Evolutionary conservation across 2,329 filamentous ascomycete genomes (phyloP).

Genomic region (Stenocarpella maydis): DNA sequence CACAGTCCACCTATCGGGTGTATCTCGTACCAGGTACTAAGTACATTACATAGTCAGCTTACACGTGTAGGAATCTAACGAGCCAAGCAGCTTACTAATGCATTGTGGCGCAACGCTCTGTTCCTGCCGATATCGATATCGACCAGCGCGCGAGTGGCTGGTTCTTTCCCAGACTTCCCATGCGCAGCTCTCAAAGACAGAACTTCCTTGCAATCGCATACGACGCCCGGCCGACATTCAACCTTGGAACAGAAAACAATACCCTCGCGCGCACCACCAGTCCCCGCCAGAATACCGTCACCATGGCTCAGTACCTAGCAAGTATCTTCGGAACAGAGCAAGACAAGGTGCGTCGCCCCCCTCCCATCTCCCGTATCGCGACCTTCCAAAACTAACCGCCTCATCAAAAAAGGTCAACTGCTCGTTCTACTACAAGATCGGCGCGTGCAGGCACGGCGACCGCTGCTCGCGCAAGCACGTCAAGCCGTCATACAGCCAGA

Average conservation of each 20-base stretch:
- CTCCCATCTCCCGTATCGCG: not conserved
- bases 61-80: too few relatives aligned
- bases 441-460: conserved; percentile 97
- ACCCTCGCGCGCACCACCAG: conserved; percentile 11
- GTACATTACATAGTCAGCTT: too few relatives aligned
- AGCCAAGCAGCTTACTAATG: conserved; percentile 22
- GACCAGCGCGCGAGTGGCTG: conserved; percentile 1
- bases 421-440: conserved; percentile 99
- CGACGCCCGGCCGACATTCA: conserved; percentile 26
- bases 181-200: not conserved
- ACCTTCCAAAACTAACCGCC: conserved; percentile 34
- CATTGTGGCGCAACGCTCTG: conserved; percentile 1
- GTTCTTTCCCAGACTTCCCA: conserved; percentile 14
- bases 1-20: not conserved
- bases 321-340: conserved; percentile 99
- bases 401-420: conserved; percentile 76
- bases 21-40: not conserved
- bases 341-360: conserved; percentile 70
- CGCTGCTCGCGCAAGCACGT: conserved; percentile 98
- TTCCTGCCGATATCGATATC: conserved; percentile 11
- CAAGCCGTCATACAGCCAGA: conserved; percentile 98
- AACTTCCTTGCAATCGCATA: not conserved
- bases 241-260: not conserved
- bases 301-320: conserved; percentile 97
- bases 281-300: conserved; percentile 37